Evolutionary conservation across 2,329 filamentous ascomycete genomes (phyloP), one percentile per base, ranked within the genome.

Genomic region (Stagonosporopsis cucurbitacearum): DNA sequence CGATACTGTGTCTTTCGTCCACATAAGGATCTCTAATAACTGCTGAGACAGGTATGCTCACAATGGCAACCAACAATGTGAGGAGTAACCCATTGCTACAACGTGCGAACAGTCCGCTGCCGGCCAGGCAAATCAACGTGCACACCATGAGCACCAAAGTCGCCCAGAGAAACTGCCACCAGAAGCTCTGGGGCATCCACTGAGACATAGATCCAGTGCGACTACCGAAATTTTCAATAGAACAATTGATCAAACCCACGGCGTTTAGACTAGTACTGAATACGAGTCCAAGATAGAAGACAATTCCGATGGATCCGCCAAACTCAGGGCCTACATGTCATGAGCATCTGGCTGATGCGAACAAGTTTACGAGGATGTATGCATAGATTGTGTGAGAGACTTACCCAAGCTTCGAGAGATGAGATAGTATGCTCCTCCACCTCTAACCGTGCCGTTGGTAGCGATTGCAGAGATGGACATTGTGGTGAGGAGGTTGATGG

Each of bases 231-330:
- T 92, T 93, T 59, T 93, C 83, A 48, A 86, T 86, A 53, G 96
- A 82, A 67, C 91, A 96, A 76, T 95, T 90, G 60, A 96, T 85
- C 41, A 96, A 81, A 78, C 91, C 92, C 39, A 96, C 91, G 22
- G 93, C 86, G 69, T 96, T 96, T 82, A 96, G 85, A 33, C 90
- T 90, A 1, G 91, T 92, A 70, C 94, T 96, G 69, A 96, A 86
- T 0, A 74, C 71, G 62, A 91, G 90, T n/a, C 92, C 91, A n/a
- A 96, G 80, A 72, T 95, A 96, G 75, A 96, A 96, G 12, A 96
- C 85, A 22, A 96, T 83, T 2, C 92, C 92, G 60, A 96, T 96
- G 1, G 90, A 92, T 15, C 92, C 92, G 23, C 92, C 92, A 71
- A 96, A 96, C 68, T 96, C 92, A 6, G 92, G 91, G 0, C 92